These are phyloP conservation scores for Botrytis byssoidea DNA, from an alignment of 2,329 filamentous ascomycete species.

Conservation along the genomic window DNA sequence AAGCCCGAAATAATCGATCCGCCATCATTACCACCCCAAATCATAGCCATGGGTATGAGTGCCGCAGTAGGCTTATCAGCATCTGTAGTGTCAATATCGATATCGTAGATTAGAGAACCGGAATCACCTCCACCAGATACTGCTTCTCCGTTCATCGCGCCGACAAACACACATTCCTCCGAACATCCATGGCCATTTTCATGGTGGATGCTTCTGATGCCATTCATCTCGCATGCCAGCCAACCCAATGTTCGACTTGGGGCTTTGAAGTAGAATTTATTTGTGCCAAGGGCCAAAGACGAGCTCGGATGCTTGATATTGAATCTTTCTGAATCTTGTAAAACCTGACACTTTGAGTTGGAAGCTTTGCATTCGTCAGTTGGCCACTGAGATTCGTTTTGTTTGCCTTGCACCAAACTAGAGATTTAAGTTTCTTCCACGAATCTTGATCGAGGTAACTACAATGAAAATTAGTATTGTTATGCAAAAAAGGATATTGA, in stretches of 20 bases:
- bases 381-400: too few relatives aligned
- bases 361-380: too few relatives aligned
- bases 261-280: background rate
- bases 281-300: background rate
- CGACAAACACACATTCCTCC: background rate
- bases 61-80: background rate
- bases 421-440: too few relatives aligned
- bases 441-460: too few relatives aligned
- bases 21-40: background rate
- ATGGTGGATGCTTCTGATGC: background rate
- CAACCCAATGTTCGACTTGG: background rate
- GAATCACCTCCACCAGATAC: background rate
- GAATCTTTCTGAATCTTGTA: fast-evolving
- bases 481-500: too few relatives aligned
- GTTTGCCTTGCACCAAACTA: too few relatives aligned
- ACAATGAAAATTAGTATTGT: too few relatives aligned
- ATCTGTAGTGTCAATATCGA: background rate
- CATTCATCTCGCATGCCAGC: background rate
- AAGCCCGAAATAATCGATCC: background rate
- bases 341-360: background rate
- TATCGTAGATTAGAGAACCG: background rate
- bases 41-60: background rate
- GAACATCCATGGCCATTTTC: background rate
- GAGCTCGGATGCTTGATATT: background rate
- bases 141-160: fast-evolving